These are phyloP conservation scores for Phytophthora pluvialis DNA, from an alignment of 352 stramenopile species.

Conservation along the genomic window DNA sequence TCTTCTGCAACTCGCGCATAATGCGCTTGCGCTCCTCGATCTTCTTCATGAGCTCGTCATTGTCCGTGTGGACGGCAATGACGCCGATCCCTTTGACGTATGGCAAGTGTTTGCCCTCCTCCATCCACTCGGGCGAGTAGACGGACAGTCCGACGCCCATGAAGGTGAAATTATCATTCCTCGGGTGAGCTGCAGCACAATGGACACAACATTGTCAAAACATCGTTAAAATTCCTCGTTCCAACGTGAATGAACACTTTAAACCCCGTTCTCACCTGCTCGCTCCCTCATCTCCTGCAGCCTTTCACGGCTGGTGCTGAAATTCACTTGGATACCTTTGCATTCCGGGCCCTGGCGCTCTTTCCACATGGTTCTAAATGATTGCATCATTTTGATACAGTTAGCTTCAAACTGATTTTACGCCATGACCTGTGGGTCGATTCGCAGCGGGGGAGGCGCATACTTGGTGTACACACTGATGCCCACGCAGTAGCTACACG, in stretches of 20 bases:
- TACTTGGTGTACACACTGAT: constrained; percentile 78
- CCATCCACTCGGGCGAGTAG: constrained; percentile 70
- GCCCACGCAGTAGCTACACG: constrained; percentile 66
- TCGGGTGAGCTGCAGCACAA: constrained; percentile 39
- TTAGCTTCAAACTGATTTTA: background rate
- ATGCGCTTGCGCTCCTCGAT: constrained; percentile 76
- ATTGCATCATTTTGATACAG: constrained; percentile 4
- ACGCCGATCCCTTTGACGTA: constrained; percentile 59
- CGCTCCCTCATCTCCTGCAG: constrained; percentile 53
- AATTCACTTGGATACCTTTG: constrained; percentile 57
- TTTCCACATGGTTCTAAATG: constrained; percentile 61
- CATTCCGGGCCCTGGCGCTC: constrained; percentile 54
- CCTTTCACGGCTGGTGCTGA: constrained; percentile 45
- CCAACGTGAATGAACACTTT: background rate
- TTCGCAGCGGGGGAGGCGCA: constrained; percentile 1
- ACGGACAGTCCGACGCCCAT: constrained; percentile 65
- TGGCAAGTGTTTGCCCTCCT: constrained; percentile 59
- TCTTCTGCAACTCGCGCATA: constrained; percentile 53
- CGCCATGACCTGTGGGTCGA: background rate
- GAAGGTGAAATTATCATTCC: constrained; percentile 61
- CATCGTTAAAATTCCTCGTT: constrained; percentile 8
- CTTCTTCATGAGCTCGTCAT: constrained; percentile 60
- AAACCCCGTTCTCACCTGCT: constrained; percentile 38
- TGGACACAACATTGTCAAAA: constrained; percentile 18
- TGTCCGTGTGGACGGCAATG: constrained; percentile 54